Conservation (phyloP, 495 filamentous ascomycete species). For the Endocarpon pusillum region DNA sequence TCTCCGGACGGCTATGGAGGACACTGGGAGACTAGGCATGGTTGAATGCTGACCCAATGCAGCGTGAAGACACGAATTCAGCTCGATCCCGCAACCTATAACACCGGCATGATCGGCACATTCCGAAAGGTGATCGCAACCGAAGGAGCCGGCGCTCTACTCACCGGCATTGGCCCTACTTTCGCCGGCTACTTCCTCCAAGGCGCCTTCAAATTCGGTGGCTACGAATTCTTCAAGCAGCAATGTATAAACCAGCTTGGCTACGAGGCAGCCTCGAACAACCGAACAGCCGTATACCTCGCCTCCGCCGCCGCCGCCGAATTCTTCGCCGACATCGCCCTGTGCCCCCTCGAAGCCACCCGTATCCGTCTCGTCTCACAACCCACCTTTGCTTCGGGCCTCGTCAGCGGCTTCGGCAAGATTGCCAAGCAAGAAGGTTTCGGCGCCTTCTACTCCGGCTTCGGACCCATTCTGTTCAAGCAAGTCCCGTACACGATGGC, state of each 20-base stretch:
- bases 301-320: slow-evolving; percentile 69
- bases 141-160: slow-evolving; percentile 76
- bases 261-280: slow-evolving; percentile 62
- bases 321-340: slow-evolving; percentile 88
- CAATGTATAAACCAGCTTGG: slow-evolving; percentile 72
- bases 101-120: slow-evolving; percentile 73
- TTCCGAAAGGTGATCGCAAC: slow-evolving; percentile 69
- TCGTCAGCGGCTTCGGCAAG: slow-evolving; percentile 69
- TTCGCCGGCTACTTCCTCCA: slow-evolving; percentile 88
- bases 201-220: slow-evolving; percentile 89
- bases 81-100: slow-evolving; percentile 80
- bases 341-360: slow-evolving; percentile 87
- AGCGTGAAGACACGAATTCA: slow-evolving; percentile 94
- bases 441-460: slow-evolving; percentile 86
- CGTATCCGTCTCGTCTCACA: slow-evolving; percentile 89
- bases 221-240: slow-evolving; percentile 93
- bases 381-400: slow-evolving; percentile 70
- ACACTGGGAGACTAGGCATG: no score
- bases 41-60: slow-evolving; percentile 6
- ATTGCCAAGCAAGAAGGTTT: slow-evolving; percentile 72
- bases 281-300: slow-evolving; percentile 80
- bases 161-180: slow-evolving; percentile 77
- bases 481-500: slow-evolving; percentile 99
- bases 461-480: slow-evolving; percentile 89
- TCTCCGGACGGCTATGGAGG: not conserved